phyloP scores from a whole-genome alignment of 495 filamentous ascomycete genomes.

The Talaromyces wortmannii region DNA sequence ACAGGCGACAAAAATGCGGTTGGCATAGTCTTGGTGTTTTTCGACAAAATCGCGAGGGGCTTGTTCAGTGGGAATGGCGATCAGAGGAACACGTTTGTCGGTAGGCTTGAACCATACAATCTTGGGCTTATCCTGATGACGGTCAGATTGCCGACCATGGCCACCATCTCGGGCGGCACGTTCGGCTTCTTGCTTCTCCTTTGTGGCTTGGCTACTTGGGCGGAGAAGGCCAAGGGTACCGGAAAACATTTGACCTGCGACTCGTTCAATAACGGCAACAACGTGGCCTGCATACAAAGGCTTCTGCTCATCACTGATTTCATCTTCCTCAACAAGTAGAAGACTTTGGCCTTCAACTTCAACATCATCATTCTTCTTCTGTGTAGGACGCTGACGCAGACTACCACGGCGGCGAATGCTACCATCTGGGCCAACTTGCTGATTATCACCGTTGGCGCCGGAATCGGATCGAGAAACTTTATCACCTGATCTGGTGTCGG shows the following conservation, averaged over 20 bases:
- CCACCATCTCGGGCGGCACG: slow-evolving; percentile 82
- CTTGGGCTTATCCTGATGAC: slow-evolving; percentile 95
- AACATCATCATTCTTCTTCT: slow-evolving; percentile 99
- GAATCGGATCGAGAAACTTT: slow-evolving; percentile 57
- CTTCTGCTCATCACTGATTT: slow-evolving; percentile 97
- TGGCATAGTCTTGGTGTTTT: slow-evolving; percentile 95
- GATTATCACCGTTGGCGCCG: slow-evolving; percentile 55
- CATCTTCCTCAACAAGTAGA: slow-evolving; percentile 93
- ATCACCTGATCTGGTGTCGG: slow-evolving; percentile 71
- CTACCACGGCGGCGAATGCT: slow-evolving; percentile 88
- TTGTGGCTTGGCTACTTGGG: slow-evolving; percentile 97
- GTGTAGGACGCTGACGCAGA: slow-evolving; percentile 90
- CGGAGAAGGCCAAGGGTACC: slow-evolving; percentile 89
- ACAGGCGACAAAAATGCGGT: slow-evolving; percentile 95
- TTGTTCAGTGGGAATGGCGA: slow-evolving; percentile 97
- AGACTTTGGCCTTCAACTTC: slow-evolving; percentile 98
- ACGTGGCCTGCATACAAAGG: slow-evolving; percentile 95
- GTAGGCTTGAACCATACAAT: slow-evolving; percentile 99
- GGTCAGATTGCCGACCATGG: slow-evolving; percentile 68
- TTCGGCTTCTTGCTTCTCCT: slow-evolving; percentile 99
- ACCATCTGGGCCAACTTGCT: slow-evolving; percentile 61
- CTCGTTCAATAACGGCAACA: slow-evolving; percentile 93
- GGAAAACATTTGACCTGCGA: slow-evolving; percentile 98
- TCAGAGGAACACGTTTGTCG: slow-evolving; percentile 95
- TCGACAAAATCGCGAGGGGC: slow-evolving; percentile 97